Evolutionary conservation across 495 filamentous ascomycete genomes (phyloP), one percentile per base, ranked within the genome.

Genomic region (Bacidia gigantensis): DNA sequence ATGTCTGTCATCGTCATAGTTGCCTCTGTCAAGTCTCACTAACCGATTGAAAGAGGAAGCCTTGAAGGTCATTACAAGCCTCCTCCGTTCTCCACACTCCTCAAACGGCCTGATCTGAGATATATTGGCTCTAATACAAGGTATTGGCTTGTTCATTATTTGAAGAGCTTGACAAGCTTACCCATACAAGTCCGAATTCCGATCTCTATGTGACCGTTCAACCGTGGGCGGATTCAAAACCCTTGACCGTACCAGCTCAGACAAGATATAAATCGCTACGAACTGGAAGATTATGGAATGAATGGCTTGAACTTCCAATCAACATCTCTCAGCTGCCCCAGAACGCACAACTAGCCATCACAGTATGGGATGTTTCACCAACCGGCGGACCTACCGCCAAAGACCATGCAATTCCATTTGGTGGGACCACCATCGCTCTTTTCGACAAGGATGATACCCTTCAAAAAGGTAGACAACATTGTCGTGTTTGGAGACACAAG

Each of bases 221-320:
- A 67, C 70, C 95, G 60, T 99, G 89, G 82, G 88, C 93, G 11
- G 89, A 94, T 58, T 95, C 87, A 17, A 97, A 99, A 62, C 88
- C 92, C 12, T 66, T 97, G 54, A 90, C 89, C 0, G 86, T 96
- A 0, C 86, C 88, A 0, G 72, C 94, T 11, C 89, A 96, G 64
- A 99, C 93, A 10, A 74, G 86, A 12, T 97, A 95, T 70, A 94
- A 85, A 64, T 65, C 84, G 1, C 95, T 97, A 59, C 89, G 87
- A 60, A 74, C 72, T 22, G 75, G 79, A 48, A 79, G 93, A 59
- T 76, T 69, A 60, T 99, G 92, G 92, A 89, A 90, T 62, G 92
- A 99, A 69, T 99, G 93, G 93, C 76, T 99, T 24, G 79, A 80
- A 11, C 67, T 99, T 44, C 90, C 93, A 11, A 78, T 95, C 60